A percentile compares a stretch with the other conserved stretches of the same genome.
Evolutionary conservation across 1,284 basidiomycete genomes (phyloP).

Genomic region (Malassezia arunalokei): DNA sequence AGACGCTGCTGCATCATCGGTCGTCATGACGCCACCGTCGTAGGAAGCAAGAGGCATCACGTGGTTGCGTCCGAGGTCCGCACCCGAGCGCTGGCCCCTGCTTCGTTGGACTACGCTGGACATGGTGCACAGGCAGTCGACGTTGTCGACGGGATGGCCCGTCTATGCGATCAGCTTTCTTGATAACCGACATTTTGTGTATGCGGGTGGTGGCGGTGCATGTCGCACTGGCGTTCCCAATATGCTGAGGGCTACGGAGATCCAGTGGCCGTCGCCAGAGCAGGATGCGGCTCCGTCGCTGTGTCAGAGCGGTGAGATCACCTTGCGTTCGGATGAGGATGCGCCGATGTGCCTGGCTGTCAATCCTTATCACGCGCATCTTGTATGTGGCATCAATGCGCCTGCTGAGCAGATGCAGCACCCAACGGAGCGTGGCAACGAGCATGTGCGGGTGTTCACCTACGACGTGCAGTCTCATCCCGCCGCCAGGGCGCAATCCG

Average conservation of each 20-base stretch:
- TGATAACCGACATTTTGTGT: conserved; percentile 27
- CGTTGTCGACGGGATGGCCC: conserved; percentile 27
- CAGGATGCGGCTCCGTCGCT: not conserved
- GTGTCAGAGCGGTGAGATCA: conserved; percentile 18
- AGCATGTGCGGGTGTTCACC: conserved; percentile 29
- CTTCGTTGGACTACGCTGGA: not conserved
- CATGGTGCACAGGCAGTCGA: conserved; percentile 8
- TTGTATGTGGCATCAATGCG: conserved; percentile 39
- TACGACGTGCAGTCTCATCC: conserved; percentile 10
- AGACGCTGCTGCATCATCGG: too few relatives aligned
- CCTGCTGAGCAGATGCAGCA: conserved; percentile 16
- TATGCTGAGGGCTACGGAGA: conserved; percentile 6
- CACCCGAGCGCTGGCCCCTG: conserved; percentile 2
- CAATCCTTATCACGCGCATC: conserved; percentile 15
- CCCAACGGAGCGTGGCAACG: conserved; percentile 17
- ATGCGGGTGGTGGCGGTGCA: conserved; percentile 39
- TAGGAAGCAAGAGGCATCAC: not conserved
- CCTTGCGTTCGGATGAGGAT: conserved; percentile 35
- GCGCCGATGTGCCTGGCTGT: conserved; percentile 41
- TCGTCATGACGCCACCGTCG: not conserved
- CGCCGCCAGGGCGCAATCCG: not conserved
- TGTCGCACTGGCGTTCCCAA: conserved; percentile 39
- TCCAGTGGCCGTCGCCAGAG: not conserved
- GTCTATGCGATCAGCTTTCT: conserved; percentile 39
- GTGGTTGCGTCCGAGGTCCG: not conserved